These are phyloP conservation scores for Coniochaeta sp. DNA, from an alignment of 2,329 filamentous ascomycete genomes.

Conservation along the genomic window DNA sequence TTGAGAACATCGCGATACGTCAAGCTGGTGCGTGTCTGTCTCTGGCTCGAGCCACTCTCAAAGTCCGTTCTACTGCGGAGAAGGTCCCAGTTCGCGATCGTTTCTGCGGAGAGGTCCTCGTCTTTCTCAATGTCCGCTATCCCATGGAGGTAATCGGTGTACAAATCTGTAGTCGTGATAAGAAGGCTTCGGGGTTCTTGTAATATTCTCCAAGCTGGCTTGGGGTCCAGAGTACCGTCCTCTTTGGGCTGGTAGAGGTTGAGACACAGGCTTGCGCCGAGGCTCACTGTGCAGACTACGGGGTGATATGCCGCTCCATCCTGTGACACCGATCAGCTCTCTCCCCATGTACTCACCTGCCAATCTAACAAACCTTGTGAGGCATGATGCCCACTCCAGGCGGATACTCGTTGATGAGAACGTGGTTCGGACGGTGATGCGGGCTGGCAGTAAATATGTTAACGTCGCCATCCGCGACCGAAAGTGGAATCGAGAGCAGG, in stretches of 20 bases:
- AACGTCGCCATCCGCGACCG: constrained; percentile 14
- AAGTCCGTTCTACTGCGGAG: constrained; percentile 43
- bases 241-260: constrained; percentile 63
- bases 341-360: background rate
- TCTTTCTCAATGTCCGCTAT: constrained; percentile 63
- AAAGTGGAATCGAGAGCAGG: constrained; percentile 40
- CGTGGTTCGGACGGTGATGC: constrained; percentile 76
- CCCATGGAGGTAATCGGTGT: constrained; percentile 66
- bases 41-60: constrained; percentile 44
- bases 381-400: constrained; percentile 93
- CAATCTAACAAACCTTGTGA: constrained; percentile 53
- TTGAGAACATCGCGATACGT: constrained; percentile 83
- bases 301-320: constrained; percentile 83
- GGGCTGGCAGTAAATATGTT: constrained; percentile 57
- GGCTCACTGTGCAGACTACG: constrained; percentile 83
- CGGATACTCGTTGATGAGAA: constrained; percentile 86
- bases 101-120: constrained; percentile 49
- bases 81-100: constrained; percentile 66
- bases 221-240: constrained; percentile 46
- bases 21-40: constrained; percentile 60
- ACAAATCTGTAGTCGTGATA: constrained; percentile 61
- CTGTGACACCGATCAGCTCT: constrained; percentile 21
- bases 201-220: constrained; percentile 52
- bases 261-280: constrained; percentile 70
- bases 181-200: constrained; percentile 80